These are phyloP conservation scores for Tolypocladium tundrense DNA, from an alignment of 2,329 filamentous ascomycete genomes.

Conservation along the genomic window DNA sequence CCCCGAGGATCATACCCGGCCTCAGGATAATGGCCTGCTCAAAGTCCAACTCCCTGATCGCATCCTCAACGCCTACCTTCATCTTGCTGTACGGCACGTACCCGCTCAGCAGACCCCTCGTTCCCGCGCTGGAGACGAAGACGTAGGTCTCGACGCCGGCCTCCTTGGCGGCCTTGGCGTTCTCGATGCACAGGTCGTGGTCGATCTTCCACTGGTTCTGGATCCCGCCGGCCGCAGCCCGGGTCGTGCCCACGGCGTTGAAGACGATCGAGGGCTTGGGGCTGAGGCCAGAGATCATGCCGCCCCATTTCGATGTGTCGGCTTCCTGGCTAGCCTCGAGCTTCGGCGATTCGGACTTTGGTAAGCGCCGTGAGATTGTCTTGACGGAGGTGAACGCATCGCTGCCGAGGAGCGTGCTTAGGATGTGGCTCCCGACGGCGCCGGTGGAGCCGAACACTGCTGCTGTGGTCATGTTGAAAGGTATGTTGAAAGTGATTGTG, in stretches of 20 bases:
- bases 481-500: no score
- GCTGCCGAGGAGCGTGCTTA: conserved; percentile 48
- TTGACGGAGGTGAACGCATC: conserved; percentile 42
- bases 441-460: conserved; percentile 56
- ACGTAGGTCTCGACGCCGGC: conserved; percentile 67
- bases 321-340: conserved; percentile 51
- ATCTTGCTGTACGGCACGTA: conserved; percentile 51
- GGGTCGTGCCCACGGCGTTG: conserved; percentile 72
- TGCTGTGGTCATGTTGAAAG: conserved; percentile 26
- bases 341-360: conserved; percentile 43
- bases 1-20: conserved; percentile 67
- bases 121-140: conserved; percentile 54
- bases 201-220: conserved; percentile 81
- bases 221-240: conserved; percentile 61
- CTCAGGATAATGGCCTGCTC: conserved; percentile 64
- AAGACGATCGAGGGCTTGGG: conserved; percentile 57
- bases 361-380: conserved; percentile 58
- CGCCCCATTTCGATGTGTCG: conserved; percentile 61
- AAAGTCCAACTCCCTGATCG: conserved; percentile 61
- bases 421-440: conserved; percentile 63
- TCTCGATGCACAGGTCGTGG: conserved; percentile 71
- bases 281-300: conserved; percentile 42
- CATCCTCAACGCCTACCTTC: conserved; percentile 82
- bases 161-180: conserved; percentile 64
- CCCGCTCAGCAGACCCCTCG: conserved; percentile 26